Evolutionary conservation across 148 eudicot species (phyloP).

Genomic region (Dysphania ambrosioides): DNA sequence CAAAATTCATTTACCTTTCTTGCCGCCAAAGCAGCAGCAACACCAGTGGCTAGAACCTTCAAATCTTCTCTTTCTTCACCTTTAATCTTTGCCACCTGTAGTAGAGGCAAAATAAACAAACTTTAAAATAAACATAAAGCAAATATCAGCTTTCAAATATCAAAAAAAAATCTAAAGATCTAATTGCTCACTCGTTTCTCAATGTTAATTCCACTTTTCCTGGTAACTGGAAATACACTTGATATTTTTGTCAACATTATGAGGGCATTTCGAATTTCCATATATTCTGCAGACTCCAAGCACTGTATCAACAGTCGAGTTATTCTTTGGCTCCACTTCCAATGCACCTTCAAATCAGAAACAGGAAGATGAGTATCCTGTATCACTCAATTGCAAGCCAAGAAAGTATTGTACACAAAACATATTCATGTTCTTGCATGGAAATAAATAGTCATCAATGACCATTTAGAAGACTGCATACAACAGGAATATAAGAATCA

Average conservation of each 20-base stretch:
- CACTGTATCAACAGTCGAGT: slow-evolving; percentile 89
- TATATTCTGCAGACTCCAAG: slow-evolving; percentile 88
- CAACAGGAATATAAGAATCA: too few species aligned
- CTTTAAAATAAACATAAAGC: not conserved
- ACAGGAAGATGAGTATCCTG: not conserved
- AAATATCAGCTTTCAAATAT: not conserved
- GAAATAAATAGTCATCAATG: not conserved
- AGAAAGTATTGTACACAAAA: not conserved
- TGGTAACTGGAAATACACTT: slow-evolving; percentile 86
- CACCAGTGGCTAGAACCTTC: slow-evolving; percentile 95
- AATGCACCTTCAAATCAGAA: slow-evolving; percentile 60
- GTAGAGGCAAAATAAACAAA: not conserved
- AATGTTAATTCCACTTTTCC: slow-evolving; percentile 95
- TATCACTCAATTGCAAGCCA: not conserved
- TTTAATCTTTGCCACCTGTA: slow-evolving; percentile 95
- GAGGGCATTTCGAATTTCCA: slow-evolving; percentile 95
- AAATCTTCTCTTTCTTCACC: slow-evolving; percentile 96
- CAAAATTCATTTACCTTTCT: slow-evolving; percentile 55
- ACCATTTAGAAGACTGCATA: not conserved
- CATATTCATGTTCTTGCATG: not conserved
- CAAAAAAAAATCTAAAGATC: not conserved
- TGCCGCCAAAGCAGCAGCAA: slow-evolving; percentile 98
- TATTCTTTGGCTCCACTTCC: slow-evolving; percentile 99
- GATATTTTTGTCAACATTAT: slow-evolving; percentile 87
- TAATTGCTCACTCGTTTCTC: slow-evolving; percentile 73